Evolutionary conservation across 768 basidiomycete species (phyloP).

Genomic region (Suillus paluster): DNA sequence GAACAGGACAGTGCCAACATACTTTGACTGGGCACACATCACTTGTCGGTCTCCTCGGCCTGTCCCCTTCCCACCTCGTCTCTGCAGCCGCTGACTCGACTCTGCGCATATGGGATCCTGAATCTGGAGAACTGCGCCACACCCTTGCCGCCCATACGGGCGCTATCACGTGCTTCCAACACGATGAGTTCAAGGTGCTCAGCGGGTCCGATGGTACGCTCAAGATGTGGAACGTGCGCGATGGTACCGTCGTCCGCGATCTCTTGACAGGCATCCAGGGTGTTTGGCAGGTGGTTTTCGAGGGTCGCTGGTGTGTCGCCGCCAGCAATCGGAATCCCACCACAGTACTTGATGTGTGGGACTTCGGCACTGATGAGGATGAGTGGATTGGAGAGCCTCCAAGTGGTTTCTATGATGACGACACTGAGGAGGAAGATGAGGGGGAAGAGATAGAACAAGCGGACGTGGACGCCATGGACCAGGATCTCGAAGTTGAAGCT

Average conservation of each 20-base stretch:
- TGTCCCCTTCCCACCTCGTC: constrained; percentile 89
- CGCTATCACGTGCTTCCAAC: constrained; percentile 99
- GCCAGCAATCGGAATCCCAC: constrained; percentile 82
- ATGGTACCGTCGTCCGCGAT: constrained; percentile 86
- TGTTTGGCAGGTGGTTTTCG: constrained; percentile 98
- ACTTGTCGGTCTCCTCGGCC: constrained; percentile 89
- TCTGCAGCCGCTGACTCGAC: constrained; percentile 97
- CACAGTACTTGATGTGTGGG: constrained; percentile 89
- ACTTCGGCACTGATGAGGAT: constrained; percentile 77
- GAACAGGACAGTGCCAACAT: constrained; percentile 78
- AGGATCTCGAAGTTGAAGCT: constrained; percentile 48
- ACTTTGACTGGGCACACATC: constrained; percentile 91
- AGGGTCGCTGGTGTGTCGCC: constrained; percentile 92
- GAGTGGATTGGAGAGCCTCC: constrained; percentile 84
- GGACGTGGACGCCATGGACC: constrained; percentile 76
- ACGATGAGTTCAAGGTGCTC: constrained; percentile 96
- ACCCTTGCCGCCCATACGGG: constrained; percentile 90
- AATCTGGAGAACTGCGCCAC: constrained; percentile 77
- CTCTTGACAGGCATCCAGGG: constrained; percentile 89
- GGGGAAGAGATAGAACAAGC: constrained; percentile 54
- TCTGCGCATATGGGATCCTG: constrained; percentile 92
- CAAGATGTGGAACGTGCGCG: constrained; percentile 96
- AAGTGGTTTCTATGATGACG: constrained; percentile 74
- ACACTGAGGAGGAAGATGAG: constrained; percentile 50
- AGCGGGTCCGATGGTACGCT: constrained; percentile 95